These are phyloP conservation scores for Stevia rebaudiana DNA, from an alignment of 140 eudicot genomes.

Conservation along the genomic window DNA sequence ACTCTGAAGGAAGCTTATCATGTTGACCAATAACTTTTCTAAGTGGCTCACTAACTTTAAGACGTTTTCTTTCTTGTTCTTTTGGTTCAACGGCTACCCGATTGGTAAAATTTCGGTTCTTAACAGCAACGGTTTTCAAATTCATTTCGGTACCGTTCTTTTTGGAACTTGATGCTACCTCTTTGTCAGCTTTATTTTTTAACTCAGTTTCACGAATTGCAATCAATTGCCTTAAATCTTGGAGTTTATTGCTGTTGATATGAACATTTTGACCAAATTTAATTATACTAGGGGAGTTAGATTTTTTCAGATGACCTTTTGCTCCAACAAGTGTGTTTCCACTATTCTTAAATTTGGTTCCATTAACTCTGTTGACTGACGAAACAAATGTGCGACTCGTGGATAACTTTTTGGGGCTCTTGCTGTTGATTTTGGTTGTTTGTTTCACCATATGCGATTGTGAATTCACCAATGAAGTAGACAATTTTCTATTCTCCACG, in stretches of 20 bases:
- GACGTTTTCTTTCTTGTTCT: slow-evolving; percentile 58
- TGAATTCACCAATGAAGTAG: slow-evolving; percentile 30
- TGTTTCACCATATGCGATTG: slow-evolving; percentile 28
- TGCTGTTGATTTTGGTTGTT: slow-evolving; percentile 26
- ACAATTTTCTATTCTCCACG: slow-evolving; percentile 25
- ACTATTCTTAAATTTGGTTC: slow-evolving; percentile 30
- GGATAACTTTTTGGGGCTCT: slow-evolving; percentile 38
- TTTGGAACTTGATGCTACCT: slow-evolving; percentile 28
- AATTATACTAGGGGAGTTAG: slow-evolving; percentile 23
- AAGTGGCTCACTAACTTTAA: slow-evolving; percentile 37
- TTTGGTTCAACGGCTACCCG: slow-evolving; percentile 23
- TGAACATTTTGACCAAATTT: slow-evolving; percentile 34
- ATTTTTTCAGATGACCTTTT: slow-evolving; percentile 30
- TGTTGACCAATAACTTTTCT: neutral
- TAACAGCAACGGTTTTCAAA: slow-evolving; percentile 13
- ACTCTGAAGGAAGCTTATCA: slow-evolving; percentile 19
- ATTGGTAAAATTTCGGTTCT: slow-evolving; percentile 29
- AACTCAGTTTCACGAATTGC: slow-evolving; percentile 68
- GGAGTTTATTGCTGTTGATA: slow-evolving; percentile 50
- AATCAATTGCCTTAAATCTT: slow-evolving; percentile 70
- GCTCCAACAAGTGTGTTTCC: slow-evolving; percentile 25
- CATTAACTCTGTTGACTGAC: slow-evolving; percentile 35
- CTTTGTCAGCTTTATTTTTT: slow-evolving; percentile 43
- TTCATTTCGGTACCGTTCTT: slow-evolving; percentile 25
- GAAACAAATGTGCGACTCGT: slow-evolving; percentile 37